A percentile compares a stretch with the other conserved stretches of the same genome.
These are phyloP conservation scores for Neopestalotiopsis rosae DNA, from an alignment of 2,329 filamentous ascomycete species.

Conservation along the genomic window DNA sequence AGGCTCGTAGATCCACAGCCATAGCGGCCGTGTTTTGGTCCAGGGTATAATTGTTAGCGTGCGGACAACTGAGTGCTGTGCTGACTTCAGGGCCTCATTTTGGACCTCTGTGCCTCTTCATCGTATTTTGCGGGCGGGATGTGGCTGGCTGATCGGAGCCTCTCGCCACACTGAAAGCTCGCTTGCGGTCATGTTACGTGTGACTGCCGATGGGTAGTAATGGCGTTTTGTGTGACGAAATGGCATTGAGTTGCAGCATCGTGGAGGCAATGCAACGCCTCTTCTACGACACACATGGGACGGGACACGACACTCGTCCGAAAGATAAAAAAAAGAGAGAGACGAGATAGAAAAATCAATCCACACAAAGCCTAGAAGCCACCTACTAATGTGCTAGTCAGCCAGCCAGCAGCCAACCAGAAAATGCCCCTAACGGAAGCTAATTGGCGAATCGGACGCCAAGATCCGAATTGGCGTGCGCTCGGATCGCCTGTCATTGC, in stretches of 20 bases:
- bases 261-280: background rate
- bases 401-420: background rate
- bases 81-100: background rate
- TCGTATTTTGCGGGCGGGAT: background rate
- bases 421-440: background rate
- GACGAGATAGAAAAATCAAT: too few species aligned
- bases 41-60: background rate
- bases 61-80: background rate
- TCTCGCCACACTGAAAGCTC: background rate
- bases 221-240: background rate
- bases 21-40: background rate
- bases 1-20: background rate
- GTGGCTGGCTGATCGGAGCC: background rate
- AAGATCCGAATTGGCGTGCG: conserved; percentile 2
- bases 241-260: background rate
- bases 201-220: background rate
- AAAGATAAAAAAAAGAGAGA: background rate
- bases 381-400: too few species aligned
- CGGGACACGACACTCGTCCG: background rate
- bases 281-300: background rate
- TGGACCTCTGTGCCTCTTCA: background rate
- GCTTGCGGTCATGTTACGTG: background rate
- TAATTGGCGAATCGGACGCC: conserved; percentile 1
- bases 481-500: conserved; percentile 1
- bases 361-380: too few species aligned